Evolutionary conservation across 2,329 filamentous ascomycete genomes (phyloP), one percentile per base, ranked within the genome.

Genomic region (Beauveria bassiana): DNA sequence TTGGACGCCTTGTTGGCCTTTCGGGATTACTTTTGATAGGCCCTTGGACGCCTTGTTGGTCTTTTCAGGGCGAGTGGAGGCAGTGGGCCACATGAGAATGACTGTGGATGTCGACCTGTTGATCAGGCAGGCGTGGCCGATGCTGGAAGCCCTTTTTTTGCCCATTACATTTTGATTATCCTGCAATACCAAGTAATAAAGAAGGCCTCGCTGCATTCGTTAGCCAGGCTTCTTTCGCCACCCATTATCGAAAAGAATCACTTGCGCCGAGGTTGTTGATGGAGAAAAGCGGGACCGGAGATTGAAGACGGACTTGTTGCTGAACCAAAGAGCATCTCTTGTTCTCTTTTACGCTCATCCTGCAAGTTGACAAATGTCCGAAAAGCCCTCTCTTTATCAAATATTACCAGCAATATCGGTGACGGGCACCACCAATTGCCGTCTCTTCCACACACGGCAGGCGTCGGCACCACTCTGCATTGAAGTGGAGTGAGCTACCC

Each of bases 271-370:
- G 47, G 47, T 43, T 16, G 18, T 18, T 14, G 3, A 28, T 45
- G 57, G 47, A 31, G 38, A 59, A 59, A 45, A 59, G 57, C 49
- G 47, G 57, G 47, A 45, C 47, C 38, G 34, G 57, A 24, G n/a
- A 59, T 42, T 49, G 18, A 38, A 34, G 57, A 22, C 57, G 57
- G 57, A 59, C 26, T 59, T 59, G 34, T 34, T 14, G 12, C 45
- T 59, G 6, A 4, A 51, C 5, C 10, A 9, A 38, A 10, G 45
- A 28, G 43, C 20, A 24, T 47, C 45, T 47, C 45, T 22, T 47
- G 7, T 24, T 56, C 28, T 42, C 38, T 40, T 8, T 8, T 3
- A 12, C 22, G 18, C 38, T 20, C 4, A 49, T 22, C 1, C 45
- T 38, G 16, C 14, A 58, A 16, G 1, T 3, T 16, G 16, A 31